These are phyloP conservation scores for Fraxinus excelsior DNA, from an alignment of 257 asterid species.

Conservation along the genomic window DNA sequence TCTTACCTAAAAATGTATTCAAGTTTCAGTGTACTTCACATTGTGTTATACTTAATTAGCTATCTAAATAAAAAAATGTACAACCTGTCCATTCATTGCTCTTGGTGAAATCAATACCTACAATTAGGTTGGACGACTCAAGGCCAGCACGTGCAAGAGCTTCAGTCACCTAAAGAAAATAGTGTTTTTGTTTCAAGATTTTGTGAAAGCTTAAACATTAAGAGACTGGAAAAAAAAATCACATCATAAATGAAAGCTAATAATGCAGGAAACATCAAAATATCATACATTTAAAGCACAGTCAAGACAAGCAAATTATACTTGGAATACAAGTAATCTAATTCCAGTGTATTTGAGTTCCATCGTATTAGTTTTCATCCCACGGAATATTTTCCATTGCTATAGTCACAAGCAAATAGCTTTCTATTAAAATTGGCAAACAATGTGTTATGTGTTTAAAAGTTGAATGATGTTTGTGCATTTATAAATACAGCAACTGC, in stretches of 20 bases:
- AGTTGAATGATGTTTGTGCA: background rate
- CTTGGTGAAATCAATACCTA: slow-evolving; percentile 94
- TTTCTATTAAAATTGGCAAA: background rate
- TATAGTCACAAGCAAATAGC: background rate
- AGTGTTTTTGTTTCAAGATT: slow-evolving; percentile 9
- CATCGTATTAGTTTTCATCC: background rate
- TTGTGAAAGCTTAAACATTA: background rate
- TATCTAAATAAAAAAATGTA: slow-evolving; percentile 1
- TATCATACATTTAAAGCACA: background rate
- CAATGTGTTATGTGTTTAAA: background rate
- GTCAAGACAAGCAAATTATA: background rate
- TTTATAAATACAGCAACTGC: background rate
- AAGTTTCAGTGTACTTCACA: slow-evolving; percentile 31
- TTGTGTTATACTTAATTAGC: background rate
- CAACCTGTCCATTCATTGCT: slow-evolving; percentile 99
- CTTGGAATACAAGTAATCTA: background rate
- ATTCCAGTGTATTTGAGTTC: background rate
- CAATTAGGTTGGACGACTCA: slow-evolving; percentile 92
- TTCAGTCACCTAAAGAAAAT: slow-evolving; percentile 67
- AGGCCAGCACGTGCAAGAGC: slow-evolving; percentile 93
- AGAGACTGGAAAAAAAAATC: slow-evolving; percentile 4
- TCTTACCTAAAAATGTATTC: slow-evolving; percentile 55
- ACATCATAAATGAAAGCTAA: background rate
- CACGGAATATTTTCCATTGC: background rate
- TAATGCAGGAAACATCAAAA: background rate